Evolutionary conservation across 495 filamentous ascomycete species (phyloP).

Genomic region (Penicillium coprophilum): DNA sequence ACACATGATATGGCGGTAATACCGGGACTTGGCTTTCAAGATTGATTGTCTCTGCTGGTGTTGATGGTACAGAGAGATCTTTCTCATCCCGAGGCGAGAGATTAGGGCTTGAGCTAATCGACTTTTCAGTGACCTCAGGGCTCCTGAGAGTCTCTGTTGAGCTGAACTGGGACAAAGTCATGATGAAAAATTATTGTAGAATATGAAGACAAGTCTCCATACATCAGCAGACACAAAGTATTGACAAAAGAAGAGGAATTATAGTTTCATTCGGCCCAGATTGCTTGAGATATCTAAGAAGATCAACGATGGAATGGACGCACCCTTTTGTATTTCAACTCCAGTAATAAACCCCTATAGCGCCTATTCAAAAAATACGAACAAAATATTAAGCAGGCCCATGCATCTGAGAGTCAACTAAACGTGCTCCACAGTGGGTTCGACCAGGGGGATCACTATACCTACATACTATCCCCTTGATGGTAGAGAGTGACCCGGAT

Average conservation of each 20-base stretch:
- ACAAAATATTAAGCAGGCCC: conserved; percentile 14
- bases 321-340: conserved; percentile 22
- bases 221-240: conserved; percentile 3
- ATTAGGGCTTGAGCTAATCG: conserved; percentile 22
- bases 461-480: conserved; percentile 25
- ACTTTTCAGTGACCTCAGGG: conserved; percentile 14
- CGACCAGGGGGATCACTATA: conserved; percentile 16
- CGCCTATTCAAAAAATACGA: conserved; percentile 11
- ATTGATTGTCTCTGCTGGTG: conserved; percentile 22
- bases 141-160: conserved; percentile 20
- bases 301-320: conserved; percentile 10
- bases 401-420: conserved; percentile 21
- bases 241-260: conserved; percentile 11
- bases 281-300: neutral
- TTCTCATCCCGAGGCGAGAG: conserved; percentile 22
- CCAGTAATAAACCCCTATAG: conserved; percentile 15
- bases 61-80: conserved; percentile 17
- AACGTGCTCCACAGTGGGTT: conserved; percentile 34
- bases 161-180: conserved; percentile 14
- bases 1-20: conserved; percentile 51
- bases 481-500: conserved; percentile 18
- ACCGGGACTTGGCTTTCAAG: conserved; percentile 21
- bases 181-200: conserved; percentile 11
- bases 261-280: neutral
- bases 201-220: conserved; percentile 5